These are phyloP conservation scores for Dioszegia hungarica DNA, from an alignment of 768 basidiomycete species.

Conservation along the genomic window DNA sequence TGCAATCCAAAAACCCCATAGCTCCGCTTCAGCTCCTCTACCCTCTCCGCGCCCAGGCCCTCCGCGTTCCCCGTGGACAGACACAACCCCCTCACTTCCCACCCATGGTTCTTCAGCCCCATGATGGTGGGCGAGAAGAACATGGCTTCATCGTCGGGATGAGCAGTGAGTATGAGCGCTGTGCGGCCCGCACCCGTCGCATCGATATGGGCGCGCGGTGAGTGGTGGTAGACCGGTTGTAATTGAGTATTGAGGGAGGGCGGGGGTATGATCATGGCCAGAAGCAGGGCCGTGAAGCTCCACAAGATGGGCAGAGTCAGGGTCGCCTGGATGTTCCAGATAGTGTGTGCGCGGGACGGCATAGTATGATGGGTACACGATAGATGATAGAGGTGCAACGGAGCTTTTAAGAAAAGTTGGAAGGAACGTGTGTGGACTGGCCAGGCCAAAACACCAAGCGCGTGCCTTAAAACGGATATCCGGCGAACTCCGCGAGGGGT, in stretches of 20 bases:
- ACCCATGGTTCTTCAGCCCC: slow-evolving; percentile 51
- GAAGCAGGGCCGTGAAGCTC: neutral
- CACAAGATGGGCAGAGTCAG: slow-evolving; percentile 1
- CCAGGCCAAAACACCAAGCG: too few relatives aligned
- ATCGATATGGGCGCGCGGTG: neutral
- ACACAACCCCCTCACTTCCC: slow-evolving; percentile 61
- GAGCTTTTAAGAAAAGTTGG: too few relatives aligned
- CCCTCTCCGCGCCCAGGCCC: slow-evolving; percentile 63
- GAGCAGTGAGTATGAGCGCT: slow-evolving; percentile 68
- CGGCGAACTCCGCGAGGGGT: too few relatives aligned
- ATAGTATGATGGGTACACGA: too few relatives aligned
- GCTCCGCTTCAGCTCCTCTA: slow-evolving; percentile 60
- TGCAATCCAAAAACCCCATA: slow-evolving; percentile 66
- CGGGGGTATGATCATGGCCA: slow-evolving; percentile 6
- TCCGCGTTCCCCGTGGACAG: slow-evolving; percentile 73
- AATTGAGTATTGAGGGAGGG: neutral
- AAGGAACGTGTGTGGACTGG: too few relatives aligned
- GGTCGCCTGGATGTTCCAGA: neutral
- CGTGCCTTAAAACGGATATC: too few relatives aligned
- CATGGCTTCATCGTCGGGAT: slow-evolving; percentile 91
- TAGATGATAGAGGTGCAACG: too few relatives aligned
- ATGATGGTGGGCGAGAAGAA: slow-evolving; percentile 86
- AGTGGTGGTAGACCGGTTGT: slow-evolving; percentile 1
- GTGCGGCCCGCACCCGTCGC: neutral
- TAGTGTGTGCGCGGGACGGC: neutral